Evolutionary conservation across 192 early-diverging fungal species (phyloP), one percentile per base, ranked within the genome.

Genomic region (Helicostylum pulchrum): DNA sequence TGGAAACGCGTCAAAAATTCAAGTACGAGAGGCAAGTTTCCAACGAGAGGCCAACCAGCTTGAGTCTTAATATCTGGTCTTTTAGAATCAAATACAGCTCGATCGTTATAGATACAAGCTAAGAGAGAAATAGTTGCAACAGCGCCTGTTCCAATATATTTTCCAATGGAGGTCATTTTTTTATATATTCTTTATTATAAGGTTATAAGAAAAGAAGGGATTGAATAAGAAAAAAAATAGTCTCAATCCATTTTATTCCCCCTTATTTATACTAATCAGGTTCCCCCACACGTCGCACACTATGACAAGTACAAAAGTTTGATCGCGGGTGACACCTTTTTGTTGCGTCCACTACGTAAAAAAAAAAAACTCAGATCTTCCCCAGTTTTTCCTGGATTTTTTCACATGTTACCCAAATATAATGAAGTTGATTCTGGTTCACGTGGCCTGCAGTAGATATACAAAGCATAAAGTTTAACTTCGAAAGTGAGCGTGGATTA

Each of bases 21-120:
- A 36, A 66, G 4, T 19, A 72, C n/a, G 44, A 43, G 7, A n/a
- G 65, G 65, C 1, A 72, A 39, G 12, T 66, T 61, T 42, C 70
- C 70, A 4, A 72, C 42, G 42, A 72, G 34, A 23, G 70, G 70
- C 39, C 58, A 66, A 30, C 64, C 70, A 36, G 52, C 46, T 23
- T 50, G 47, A 7, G 36, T 31, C 7, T 55, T 49, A 23, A 72
- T 19, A 39, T 48, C 59, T 39, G 39, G 34, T n/a, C 65, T 44
- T 7, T 23, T 44, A 10, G 53, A 12, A 42, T 60, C 53, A 44
- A 72, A 72, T 4, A 62, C 36, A 10, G 70, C 70, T 7, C 64
- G 58, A 34, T 72, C 70, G 21, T 65, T 51, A 57, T 72, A 72
- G 6, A 54, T 62, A 32, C 60, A 4, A 1, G 64, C 56, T 20